A percentile compares a stretch with the other conserved stretches of the same genome.
Evolutionary conservation across 495 filamentous ascomycete genomes (phyloP).

Genomic region (Clavariopsis aquatica): DNA sequence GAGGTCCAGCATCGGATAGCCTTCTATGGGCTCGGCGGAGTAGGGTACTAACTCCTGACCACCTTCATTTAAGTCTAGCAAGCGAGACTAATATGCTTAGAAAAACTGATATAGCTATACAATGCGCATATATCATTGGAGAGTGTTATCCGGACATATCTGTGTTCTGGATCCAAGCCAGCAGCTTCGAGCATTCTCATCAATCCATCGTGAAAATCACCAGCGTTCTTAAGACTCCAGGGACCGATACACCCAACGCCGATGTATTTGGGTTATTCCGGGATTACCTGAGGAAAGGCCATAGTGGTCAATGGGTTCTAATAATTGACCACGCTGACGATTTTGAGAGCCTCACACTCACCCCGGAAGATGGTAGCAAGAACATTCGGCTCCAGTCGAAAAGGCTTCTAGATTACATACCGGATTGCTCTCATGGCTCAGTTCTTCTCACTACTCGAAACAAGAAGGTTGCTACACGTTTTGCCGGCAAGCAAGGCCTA

Average conservation of each 20-base stretch:
- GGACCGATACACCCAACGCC: neutral
- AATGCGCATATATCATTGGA: constrained; percentile 4
- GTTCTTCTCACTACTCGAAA: constrained; percentile 12
- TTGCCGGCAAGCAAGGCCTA: neutral
- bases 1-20: neutral
- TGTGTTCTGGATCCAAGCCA: constrained; percentile 8
- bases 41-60: constrained; percentile 4
- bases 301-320: neutral
- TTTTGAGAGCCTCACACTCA: neutral
- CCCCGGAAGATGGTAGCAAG: neutral
- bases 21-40: constrained; percentile 6
- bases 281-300: neutral
- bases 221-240: neutral
- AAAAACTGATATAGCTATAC: constrained; percentile 4
- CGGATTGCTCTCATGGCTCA: constrained; percentile 8
- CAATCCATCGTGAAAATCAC: constrained; percentile 1
- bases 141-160: constrained; percentile 1
- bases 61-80: neutral
- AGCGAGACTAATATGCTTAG: neutral
- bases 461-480: constrained; percentile 1
- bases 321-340: constrained; percentile 6
- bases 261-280: constrained; percentile 6
- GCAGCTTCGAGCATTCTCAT: constrained; percentile 7
- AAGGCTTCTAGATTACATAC: constrained; percentile 6
- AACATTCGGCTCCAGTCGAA: neutral